Conservation (phyloP, 108 stramenopile species). For the Fragilariopsis cylindrus region DNA sequence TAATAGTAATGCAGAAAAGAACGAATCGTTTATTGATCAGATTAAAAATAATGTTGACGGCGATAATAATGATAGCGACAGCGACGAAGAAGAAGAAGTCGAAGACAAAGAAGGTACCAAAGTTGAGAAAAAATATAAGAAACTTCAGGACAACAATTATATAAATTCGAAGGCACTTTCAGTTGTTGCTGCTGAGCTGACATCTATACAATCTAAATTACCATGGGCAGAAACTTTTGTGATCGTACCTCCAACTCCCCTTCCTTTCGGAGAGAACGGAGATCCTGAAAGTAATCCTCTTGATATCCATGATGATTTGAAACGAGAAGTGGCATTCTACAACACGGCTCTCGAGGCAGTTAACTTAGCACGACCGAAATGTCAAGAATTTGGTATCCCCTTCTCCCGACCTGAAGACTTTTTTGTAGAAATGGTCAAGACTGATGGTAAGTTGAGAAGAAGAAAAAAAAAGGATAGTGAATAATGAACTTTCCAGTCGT, state of each 20-base stretch:
- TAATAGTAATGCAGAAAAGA: conserved; percentile 7
- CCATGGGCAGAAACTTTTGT: conserved; percentile 83
- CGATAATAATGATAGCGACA: conserved; percentile 21
- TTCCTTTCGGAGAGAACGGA: conserved; percentile 70
- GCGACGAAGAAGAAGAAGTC: conserved; percentile 38
- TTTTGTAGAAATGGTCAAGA: conserved; percentile 99
- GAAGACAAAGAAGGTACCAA: conserved; percentile 22
- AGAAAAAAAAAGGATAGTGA: neutral
- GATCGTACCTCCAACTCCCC: conserved; percentile 59
- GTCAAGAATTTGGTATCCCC: conserved; percentile 59
- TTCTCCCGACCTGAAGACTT: conserved; percentile 94
- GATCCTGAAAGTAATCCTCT: conserved; percentile 44
- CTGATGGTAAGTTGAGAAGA: conserved; percentile 86
- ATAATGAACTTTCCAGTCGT: neutral
- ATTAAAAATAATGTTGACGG: conserved; percentile 33
- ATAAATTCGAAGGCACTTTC: conserved; percentile 46
- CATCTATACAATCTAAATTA: conserved; percentile 35
- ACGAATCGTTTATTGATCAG: conserved; percentile 20
- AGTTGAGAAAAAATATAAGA: conserved; percentile 31
- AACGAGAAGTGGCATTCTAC: conserved; percentile 96
- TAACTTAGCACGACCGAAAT: conserved; percentile 62
- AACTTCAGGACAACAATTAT: conserved; percentile 23
- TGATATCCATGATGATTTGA: conserved; percentile 95
- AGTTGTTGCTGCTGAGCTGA: conserved; percentile 39
- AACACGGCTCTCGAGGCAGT: conserved; percentile 91